These are phyloP conservation scores for Penicillium sp. DNA, from an alignment of 2,329 filamentous ascomycete species.

Conservation along the genomic window DNA sequence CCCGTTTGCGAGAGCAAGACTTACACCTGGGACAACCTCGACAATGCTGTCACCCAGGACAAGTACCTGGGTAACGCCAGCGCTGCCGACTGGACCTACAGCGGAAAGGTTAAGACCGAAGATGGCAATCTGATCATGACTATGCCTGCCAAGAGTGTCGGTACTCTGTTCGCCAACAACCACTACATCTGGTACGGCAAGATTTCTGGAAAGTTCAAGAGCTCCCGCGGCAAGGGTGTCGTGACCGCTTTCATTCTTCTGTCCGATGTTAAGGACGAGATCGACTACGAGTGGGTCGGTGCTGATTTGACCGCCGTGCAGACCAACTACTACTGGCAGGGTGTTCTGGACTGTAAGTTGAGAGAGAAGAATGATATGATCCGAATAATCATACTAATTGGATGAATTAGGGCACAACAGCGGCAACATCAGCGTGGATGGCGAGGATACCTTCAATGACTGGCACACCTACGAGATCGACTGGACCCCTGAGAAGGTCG, in stretches of 20 bases:
- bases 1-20: conserved; percentile 75
- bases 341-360: conserved; percentile 82
- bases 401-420: conserved; percentile 42
- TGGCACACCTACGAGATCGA: conserved; percentile 90
- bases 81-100: conserved; percentile 82
- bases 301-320: conserved; percentile 74
- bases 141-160: conserved; percentile 81
- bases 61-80: conserved; percentile 83
- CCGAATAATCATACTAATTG: not conserved
- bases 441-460: conserved; percentile 69
- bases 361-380: not conserved
- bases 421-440: conserved; percentile 60
- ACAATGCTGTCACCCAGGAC: conserved; percentile 68
- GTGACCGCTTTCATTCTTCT: conserved; percentile 97
- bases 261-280: conserved; percentile 95
- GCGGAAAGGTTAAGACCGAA: conserved; percentile 66
- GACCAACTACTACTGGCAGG: conserved; percentile 97
- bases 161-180: conserved; percentile 81
- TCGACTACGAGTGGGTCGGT: conserved; percentile 94
- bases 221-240: conserved; percentile 79
- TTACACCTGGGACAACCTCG: conserved; percentile 71
- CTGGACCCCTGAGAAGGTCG: conserved; percentile 84
- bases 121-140: conserved; percentile 75
- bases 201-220: conserved; percentile 80
- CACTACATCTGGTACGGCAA: conserved; percentile 97